Evolutionary conservation across 257 asterid genomes (phyloP), one percentile per base, ranked within the genome.

Genomic region (Jasminum sambac): DNA sequence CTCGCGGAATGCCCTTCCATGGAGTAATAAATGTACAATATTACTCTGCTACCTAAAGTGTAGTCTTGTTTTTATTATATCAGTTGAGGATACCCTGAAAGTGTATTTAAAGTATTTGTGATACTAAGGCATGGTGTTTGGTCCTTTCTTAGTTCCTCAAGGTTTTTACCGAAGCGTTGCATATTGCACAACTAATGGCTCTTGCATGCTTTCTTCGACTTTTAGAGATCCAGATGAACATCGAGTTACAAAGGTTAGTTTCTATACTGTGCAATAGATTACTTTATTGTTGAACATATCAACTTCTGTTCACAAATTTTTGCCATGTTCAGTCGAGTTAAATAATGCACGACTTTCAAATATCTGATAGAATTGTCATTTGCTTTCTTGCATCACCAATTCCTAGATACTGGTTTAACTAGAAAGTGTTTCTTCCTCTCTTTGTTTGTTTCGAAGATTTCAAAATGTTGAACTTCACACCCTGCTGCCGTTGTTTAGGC

Each of bases 401-500:
- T 55, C 34, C n/a, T 55, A 11, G 62, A 55, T 55, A 19, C 62
- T 55, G 36, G 36, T 4, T 55, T 13, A 55, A 19, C 36, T 55
- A 55, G 36, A 19, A 23, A 55, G 16, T 55, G n/a, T 55, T 50
- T 21, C 8, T 21, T 34, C 6, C 36, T 21, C 34, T 55, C 62
- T 55, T 55, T 55, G 23, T 30, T 13, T 17, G 59, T 50, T 50
- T 50, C 59, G 7, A 50, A 7, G 59, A 10, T 11, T 50, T 50
- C 59, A 50, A 50, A 50, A 19, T 55, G 14, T 21, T 68, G 63
- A 67, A 36, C 42, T 78, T 68, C 34, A 24, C 57, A 67, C 77
- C 77, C 7, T 74, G 58, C 39, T 39, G 59, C 72, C 76, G 69
- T 52, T 70, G 13, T 66, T 23, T 66, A 88, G 97, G 91, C 50